phyloP scores from a whole-genome alignment of 208 protist species.

The Strigomonas galati region DNA sequence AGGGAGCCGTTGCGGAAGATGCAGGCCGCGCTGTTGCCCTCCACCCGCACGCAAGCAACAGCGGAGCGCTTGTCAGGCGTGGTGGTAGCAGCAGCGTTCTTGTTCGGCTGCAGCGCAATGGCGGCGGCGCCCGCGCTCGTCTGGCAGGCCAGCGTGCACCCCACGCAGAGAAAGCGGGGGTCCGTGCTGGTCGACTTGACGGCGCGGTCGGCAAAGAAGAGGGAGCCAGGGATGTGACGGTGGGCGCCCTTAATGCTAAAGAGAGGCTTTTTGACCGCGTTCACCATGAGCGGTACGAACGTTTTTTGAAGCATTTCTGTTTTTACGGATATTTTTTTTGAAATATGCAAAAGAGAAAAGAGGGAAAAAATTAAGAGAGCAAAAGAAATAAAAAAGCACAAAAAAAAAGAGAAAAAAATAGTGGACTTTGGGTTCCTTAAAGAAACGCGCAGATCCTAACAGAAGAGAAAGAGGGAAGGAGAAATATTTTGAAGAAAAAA shows the following conservation, averaged over 20 bases:
- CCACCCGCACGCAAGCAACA: constrained; percentile 33
- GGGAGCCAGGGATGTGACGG: constrained; percentile 13
- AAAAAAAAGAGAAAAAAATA: constrained; percentile 2
- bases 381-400: constrained; percentile 5
- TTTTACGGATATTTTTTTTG: not conserved
- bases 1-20: constrained; percentile 46
- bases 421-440: constrained; percentile 2
- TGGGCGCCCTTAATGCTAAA: constrained; percentile 14
- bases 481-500: not conserved
- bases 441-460: constrained; percentile 5
- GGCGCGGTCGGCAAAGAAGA: constrained; percentile 73
- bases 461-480: constrained; percentile 8
- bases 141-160: constrained; percentile 41
- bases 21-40: constrained; percentile 42
- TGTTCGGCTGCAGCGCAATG: not conserved
- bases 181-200: constrained; percentile 51
- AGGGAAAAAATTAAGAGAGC: constrained; percentile 9
- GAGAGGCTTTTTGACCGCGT: constrained; percentile 9
- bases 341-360: constrained; percentile 18
- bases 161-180: constrained; percentile 58
- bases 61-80: constrained; percentile 14
- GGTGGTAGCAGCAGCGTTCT: not conserved
- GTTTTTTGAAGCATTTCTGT: constrained; percentile 4
- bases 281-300: not conserved
- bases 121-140: not conserved